A percentile compares a stretch with the other conserved stretches of the same genome.
phyloP scores from a whole-genome alignment of 2,329 filamentous ascomycete genomes.

The Geoglossum cookeanum region DNA sequence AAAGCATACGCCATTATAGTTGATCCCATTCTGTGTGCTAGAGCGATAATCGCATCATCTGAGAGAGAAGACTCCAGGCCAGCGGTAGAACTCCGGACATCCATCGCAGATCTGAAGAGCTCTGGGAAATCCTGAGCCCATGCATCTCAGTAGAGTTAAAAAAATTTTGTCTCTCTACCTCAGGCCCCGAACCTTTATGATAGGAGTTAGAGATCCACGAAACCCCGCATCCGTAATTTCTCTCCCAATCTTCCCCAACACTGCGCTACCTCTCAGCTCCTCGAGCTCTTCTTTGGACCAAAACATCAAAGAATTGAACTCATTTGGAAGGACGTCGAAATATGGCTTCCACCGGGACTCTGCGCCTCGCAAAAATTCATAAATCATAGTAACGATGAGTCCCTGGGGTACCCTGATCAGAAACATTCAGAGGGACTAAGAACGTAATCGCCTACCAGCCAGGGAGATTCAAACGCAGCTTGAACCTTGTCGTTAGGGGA shows the following conservation, averaged over 20 bases:
- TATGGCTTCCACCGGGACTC: constrained; percentile 59
- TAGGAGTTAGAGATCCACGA: constrained; percentile 32
- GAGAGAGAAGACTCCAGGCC: background rate
- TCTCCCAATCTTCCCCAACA: constrained; percentile 60
- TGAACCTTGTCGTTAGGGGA: background rate
- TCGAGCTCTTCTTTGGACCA: constrained; percentile 54
- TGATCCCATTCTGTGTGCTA: constrained; percentile 67
- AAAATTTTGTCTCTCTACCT: background rate
- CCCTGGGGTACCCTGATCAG: constrained; percentile 10
- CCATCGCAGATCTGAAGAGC: constrained; percentile 22
- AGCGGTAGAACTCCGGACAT: constrained; percentile 16
- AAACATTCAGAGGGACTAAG: constrained; percentile 26
- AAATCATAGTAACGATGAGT: constrained; percentile 62
- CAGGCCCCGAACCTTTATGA: constrained; percentile 17
- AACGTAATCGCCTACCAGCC: constrained; percentile 21
- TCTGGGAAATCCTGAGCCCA: constrained; percentile 16
- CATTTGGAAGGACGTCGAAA: constrained; percentile 49
- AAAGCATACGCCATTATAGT: constrained; percentile 90
- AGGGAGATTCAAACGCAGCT: constrained; percentile 28
- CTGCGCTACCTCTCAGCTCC: constrained; percentile 56
- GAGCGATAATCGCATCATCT: constrained; percentile 7
- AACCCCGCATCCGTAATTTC: constrained; percentile 53
- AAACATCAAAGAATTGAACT: constrained; percentile 80
- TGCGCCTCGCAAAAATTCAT: constrained; percentile 43
- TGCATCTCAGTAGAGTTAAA: background rate